Evolutionary conservation across 192 early-diverging fungal species (phyloP), one percentile per base, ranked within the genome.

Genomic region (Cladochytrium replicatum): DNA sequence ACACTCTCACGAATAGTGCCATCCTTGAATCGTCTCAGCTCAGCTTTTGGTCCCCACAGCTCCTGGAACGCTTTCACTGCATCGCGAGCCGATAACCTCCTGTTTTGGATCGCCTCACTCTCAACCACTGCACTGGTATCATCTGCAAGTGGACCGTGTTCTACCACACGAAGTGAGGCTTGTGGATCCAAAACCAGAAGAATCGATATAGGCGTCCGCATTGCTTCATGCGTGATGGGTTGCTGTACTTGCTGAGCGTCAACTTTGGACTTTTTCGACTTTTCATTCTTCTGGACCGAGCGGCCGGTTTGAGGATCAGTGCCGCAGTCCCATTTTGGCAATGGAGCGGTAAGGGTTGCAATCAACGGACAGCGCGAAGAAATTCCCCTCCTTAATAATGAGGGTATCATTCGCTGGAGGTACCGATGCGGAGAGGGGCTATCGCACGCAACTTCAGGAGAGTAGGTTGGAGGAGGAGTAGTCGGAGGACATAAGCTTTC

Each of bases 21-120:
- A 56, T 99, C 89, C 57, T 89, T 84, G 78, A 96, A 99, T 11
- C 95, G 82, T 26, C 95, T 82, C 43, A 93, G 60, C 56, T 94
- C 92, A 2, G 88, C 75, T 28, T 81, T 82, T 29, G 68, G 74
- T n/a, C 95, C 95, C 95, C 95, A 99, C 27, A 91, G 67, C 22
- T 67, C 57, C 6, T 79, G 69, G 72, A 93, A 96, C 15, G 64
- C 74, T 6, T 68, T 68, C 3, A 78, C 70, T 7, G 68, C 79
- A 11, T 44, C 32, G 13, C 11, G 13, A 11, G 34, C 17, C 34
- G 34, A 37, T n/a, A n/a, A n/a, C n/a, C n/a, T n/a, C n/a, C n/a
- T n/a, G n/a, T n/a, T n/a, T n/a, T n/a, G n/a, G n/a, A n/a, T n/a
- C n/a, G n/a, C n/a, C n/a, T n/a, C n/a, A n/a, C n/a, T n/a, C n/a